Evolutionary conservation across 495 filamentous ascomycete species (phyloP), one percentile per base, ranked within the genome.

Genomic region (Podospora didyma): DNA sequence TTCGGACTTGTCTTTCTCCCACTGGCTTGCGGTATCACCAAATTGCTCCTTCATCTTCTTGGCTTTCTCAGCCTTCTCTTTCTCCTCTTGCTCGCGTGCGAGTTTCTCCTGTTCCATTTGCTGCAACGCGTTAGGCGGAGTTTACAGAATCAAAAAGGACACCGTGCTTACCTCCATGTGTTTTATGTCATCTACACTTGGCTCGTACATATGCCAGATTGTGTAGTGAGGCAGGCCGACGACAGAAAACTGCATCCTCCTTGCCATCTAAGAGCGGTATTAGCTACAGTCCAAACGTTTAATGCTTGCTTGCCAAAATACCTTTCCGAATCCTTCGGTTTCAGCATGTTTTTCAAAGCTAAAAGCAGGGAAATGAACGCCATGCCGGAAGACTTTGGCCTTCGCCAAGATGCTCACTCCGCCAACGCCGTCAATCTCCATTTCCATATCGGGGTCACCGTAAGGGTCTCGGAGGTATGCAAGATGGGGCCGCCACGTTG

Each of bases 181-280:
- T 50, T 89, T 85, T 49, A 97, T 88, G 63, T 99, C 95, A 64
- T 99, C 95, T 11, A 96, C 90, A 58, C 89, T 96, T 12, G 95
- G 95, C 69, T 99, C 95, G 75, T 99, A 99, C 50, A 97, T 77
- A 86, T 99, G 95, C 95, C 95, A 99, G 54, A 99, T 96, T 0
- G 92, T 96, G 70, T 99, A 99, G 65, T 99, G 95, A 6, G 95
- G 95, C 37, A 99, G 78, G 2, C 95, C 95, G 57, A 97, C 85
- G n/a, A 99, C 95, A 0, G 92, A 96, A 69, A 90, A 97, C 42
- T 86, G 77, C 93, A 97, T 96, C 26, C 89, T 86, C 68, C 89
- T 93, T 12, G 95, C 90, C 95, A 99, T 97, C 93, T 97, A 56
- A 42, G 2, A n/a, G 12, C 22, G n/a, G 45, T 53, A 50, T 81